phyloP scores from a whole-genome alignment of 2,329 filamentous ascomycete species.

The Xylariaceae sp. region DNA sequence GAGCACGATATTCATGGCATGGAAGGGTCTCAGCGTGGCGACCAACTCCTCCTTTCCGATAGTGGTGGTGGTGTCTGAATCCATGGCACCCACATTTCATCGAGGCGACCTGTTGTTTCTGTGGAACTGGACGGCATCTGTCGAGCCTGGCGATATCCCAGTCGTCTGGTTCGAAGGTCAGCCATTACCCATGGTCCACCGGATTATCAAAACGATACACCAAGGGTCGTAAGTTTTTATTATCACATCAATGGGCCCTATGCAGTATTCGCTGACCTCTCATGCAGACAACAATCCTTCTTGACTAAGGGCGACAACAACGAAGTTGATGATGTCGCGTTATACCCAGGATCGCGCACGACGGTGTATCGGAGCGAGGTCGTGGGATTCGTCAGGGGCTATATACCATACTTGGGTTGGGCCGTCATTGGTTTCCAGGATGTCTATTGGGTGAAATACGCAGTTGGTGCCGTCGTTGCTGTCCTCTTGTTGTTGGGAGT shows the following conservation, averaged over 20 bases:
- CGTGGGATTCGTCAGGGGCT: slow-evolving; percentile 1
- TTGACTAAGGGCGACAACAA: neutral
- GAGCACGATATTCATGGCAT: neutral
- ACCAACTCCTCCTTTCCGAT: neutral
- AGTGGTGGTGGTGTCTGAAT: neutral
- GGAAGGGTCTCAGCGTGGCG: neutral
- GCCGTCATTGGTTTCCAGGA: neutral
- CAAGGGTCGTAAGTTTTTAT: neutral
- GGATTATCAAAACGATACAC: neutral
- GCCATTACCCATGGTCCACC: neutral
- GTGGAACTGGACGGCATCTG: neutral
- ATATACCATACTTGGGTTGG: neutral
- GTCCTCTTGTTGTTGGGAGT: neutral
- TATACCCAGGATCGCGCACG: neutral
- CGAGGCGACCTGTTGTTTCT: neutral
- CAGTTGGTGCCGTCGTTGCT: neutral
- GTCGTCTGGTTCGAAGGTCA: neutral
- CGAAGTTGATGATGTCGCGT: neutral
- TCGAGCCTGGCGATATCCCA: neutral
- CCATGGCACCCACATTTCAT: neutral
- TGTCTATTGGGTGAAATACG: neutral
- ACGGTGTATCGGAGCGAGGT: neutral
- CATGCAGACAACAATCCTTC: neutral
- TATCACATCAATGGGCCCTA: no score
- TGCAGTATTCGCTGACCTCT: neutral